Evolutionary conservation across 2,329 filamentous ascomycete genomes (phyloP).

Genomic region (Didymella lethalis): DNA sequence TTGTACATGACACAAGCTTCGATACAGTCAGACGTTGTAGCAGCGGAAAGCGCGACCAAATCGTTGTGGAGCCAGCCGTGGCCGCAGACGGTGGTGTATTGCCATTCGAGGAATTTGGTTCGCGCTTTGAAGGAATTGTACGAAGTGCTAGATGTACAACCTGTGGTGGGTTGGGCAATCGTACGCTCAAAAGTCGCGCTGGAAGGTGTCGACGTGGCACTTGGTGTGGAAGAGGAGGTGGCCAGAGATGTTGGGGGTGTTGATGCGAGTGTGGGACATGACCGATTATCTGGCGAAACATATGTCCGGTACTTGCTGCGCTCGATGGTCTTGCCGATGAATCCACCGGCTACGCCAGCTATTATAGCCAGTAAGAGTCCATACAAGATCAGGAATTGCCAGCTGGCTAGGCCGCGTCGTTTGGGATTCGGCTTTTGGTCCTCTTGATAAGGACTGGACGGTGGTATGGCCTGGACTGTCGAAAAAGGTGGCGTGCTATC

Average conservation of each 20-base stretch:
- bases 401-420: background rate
- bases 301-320: background rate
- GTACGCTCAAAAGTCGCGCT: background rate
- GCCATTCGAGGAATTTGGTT: background rate
- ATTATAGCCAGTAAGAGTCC: background rate
- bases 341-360: background rate
- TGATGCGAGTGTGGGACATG: background rate
- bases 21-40: background rate
- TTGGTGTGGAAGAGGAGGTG: background rate
- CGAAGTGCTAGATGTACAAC: background rate
- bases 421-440: background rate
- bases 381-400: background rate
- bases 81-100: background rate
- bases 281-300: background rate
- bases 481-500: background rate
- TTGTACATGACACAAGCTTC: background rate
- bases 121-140: background rate
- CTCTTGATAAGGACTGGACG: background rate
- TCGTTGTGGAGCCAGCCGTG: background rate
- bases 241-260: background rate
- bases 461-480: background rate
- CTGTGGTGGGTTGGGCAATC: background rate
- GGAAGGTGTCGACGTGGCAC: background rate
- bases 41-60: background rate
- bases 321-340: background rate